A percentile compares a stretch with the other conserved stretches of the same genome.
These are phyloP conservation scores for Pulveroboletus sp. DNA, from an alignment of 768 basidiomycete genomes.

Conservation along the genomic window DNA sequence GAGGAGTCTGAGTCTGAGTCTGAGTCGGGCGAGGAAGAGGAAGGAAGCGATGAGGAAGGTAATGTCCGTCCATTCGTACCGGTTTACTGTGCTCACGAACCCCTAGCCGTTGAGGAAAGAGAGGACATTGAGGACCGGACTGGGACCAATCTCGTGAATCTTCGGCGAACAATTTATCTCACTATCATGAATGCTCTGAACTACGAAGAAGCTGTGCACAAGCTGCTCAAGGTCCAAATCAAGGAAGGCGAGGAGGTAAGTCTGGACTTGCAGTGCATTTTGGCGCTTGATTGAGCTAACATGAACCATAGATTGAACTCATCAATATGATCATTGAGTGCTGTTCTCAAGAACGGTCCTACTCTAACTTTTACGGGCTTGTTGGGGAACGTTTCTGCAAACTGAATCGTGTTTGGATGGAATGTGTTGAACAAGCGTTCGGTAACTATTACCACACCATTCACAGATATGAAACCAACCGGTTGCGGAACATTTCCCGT, in stretches of 20 bases:
- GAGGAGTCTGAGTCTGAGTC: conserved; percentile 58
- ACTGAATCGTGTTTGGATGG: conserved; percentile 92
- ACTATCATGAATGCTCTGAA: conserved; percentile 99
- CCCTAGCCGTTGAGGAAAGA: conserved; percentile 64
- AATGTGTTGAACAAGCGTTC: conserved; percentile 85
- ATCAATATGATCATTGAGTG: conserved; percentile 99
- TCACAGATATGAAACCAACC: conserved; percentile 98
- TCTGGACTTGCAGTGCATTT: background rate
- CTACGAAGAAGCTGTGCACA: conserved; percentile 99
- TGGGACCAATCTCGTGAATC: conserved; percentile 91
- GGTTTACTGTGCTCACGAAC: conserved; percentile 27
- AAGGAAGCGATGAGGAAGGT: conserved; percentile 55
- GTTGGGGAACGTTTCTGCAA: conserved; percentile 96
- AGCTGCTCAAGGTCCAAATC: conserved; percentile 89
- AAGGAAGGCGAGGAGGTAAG: conserved; percentile 90
- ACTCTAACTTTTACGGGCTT: conserved; percentile 95
- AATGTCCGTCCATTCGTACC: background rate
- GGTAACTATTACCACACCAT: conserved; percentile 89
- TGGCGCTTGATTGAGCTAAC: background rate
- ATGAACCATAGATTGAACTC: conserved; percentile 70
- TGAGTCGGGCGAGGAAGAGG: conserved; percentile 64
- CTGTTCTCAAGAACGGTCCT: conserved; percentile 99
- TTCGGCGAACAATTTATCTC: conserved; percentile 90
- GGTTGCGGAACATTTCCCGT: conserved; percentile 92
- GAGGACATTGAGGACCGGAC: conserved; percentile 93